Percentiles rank a stretch among this genome's conserved stretches.
These are phyloP conservation scores for Fusarium haematococcum DNA, from an alignment of 2,329 filamentous ascomycete genomes.

Conservation along the genomic window DNA sequence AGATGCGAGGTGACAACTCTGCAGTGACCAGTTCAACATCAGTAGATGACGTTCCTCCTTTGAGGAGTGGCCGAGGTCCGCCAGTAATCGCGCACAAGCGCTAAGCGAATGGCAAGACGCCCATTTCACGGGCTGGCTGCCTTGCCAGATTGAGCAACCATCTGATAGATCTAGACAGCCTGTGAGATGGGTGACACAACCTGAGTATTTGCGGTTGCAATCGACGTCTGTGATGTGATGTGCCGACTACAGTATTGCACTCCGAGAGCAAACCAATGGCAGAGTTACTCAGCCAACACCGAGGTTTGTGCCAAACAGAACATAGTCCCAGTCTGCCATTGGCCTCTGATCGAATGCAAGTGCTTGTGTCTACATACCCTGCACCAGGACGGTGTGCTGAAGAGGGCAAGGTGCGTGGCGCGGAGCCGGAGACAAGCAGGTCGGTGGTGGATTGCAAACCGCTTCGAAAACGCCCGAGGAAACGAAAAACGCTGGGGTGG, in stretches of 20 bases:
- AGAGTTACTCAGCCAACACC: neutral
- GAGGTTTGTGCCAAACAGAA: neutral
- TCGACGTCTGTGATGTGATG: neutral
- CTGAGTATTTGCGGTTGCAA: neutral
- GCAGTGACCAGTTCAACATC: neutral
- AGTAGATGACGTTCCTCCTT: neutral
- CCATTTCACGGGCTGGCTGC: conserved; percentile 9
- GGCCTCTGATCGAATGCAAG: neutral
- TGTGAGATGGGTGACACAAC: neutral
- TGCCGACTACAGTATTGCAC: neutral
- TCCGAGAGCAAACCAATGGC: neutral
- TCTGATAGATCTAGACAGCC: conserved; percentile 20
- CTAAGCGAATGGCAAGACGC: conserved; percentile 19
- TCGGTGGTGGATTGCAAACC: conserved; percentile 21
- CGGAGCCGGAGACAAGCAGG: conserved; percentile 14
- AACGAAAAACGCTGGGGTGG: conserved; percentile 20
- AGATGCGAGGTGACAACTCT: conserved; percentile 4
- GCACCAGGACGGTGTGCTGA: conserved; percentile 13
- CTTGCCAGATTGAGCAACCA: conserved; percentile 22
- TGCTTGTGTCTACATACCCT: conserved; percentile 2
- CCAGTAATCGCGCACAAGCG: conserved; percentile 8
- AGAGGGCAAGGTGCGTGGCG: conserved; percentile 4
- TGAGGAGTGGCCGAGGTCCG: neutral
- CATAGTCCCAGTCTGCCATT: neutral
- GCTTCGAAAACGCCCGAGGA: conserved; percentile 14